phyloP scores from a whole-genome alignment of 768 basidiomycete species.

The Boletus pseudopeckii region DNA sequence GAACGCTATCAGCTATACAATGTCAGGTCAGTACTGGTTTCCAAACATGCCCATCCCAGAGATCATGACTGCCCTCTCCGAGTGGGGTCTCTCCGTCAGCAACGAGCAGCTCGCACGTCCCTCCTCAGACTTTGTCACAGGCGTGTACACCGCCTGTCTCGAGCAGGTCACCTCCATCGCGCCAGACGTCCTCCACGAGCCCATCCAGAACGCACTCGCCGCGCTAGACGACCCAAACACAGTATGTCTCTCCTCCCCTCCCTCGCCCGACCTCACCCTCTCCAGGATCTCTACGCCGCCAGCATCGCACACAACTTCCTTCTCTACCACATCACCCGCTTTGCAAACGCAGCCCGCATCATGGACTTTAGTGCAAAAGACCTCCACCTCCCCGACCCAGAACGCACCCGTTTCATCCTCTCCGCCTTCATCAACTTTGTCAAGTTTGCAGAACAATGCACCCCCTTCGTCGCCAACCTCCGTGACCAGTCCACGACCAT shows the following conservation, averaged over 20 bases:
- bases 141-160: slow-evolving; percentile 67
- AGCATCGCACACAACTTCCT: slow-evolving; percentile 62
- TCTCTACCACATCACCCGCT: slow-evolving; percentile 69
- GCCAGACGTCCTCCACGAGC: slow-evolving; percentile 54
- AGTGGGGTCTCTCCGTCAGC: slow-evolving; percentile 66
- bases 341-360: slow-evolving; percentile 70
- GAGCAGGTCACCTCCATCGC: slow-evolving; percentile 66
- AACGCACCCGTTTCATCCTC: slow-evolving; percentile 71
- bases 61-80: slow-evolving; percentile 59
- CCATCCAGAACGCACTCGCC: slow-evolving; percentile 53
- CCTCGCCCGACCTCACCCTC: not conserved
- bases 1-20: not conserved
- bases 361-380: slow-evolving; percentile 78
- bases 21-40: slow-evolving; percentile 50
- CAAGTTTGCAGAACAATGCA: slow-evolving; percentile 80
- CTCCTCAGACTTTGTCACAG: slow-evolving; percentile 65
- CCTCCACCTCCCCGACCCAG: slow-evolving; percentile 64
- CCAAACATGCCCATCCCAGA: slow-evolving; percentile 64
- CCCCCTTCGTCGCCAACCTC: slow-evolving; percentile 57
- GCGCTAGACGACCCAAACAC: slow-evolving; percentile 50
- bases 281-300: slow-evolving; percentile 62
- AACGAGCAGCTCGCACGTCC: slow-evolving; percentile 67
- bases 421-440: slow-evolving; percentile 93
- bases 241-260: slow-evolving; percentile 35
- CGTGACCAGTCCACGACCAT: slow-evolving; percentile 56